These are phyloP conservation scores for Aspergillus ustus DNA, from an alignment of 2,329 filamentous ascomycete species.

Conservation along the genomic window DNA sequence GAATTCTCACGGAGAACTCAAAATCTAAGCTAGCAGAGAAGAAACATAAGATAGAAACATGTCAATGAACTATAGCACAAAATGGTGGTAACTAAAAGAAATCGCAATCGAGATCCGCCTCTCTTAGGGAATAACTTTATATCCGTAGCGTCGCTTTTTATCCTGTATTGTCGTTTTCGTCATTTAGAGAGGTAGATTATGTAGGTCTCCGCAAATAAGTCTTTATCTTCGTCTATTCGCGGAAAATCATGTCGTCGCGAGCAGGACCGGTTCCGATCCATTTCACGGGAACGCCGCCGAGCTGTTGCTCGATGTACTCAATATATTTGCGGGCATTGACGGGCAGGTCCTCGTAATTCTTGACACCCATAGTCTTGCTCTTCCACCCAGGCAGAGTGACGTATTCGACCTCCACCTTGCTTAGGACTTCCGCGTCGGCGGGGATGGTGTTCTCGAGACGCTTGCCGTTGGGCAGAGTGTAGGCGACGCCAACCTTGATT, in stretches of 20 bases:
- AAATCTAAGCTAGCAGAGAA: neutral
- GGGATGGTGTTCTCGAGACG: conserved; percentile 61
- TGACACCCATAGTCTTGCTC: conserved; percentile 61
- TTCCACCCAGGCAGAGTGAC: conserved; percentile 66
- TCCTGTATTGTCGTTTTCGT: neutral
- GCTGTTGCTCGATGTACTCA: conserved; percentile 63
- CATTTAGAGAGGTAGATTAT: neutral
- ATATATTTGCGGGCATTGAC: conserved; percentile 63
- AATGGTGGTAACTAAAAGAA: neutral
- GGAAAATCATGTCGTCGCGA: conserved; percentile 65
- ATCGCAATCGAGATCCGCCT: neutral
- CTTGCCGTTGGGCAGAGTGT: conserved; percentile 56
- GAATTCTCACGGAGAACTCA: neutral
- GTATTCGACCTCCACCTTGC: conserved; percentile 62
- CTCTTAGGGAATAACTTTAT: conserved; percentile 3
- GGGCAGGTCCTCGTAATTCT: conserved; percentile 62
- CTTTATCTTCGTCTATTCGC: conserved; percentile 29
- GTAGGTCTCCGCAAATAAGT: neutral
- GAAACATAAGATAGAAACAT: neutral
- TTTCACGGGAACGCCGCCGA: conserved; percentile 61
- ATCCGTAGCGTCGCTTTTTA: conserved; percentile 2
- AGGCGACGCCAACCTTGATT: conserved; percentile 64
- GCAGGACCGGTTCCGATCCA: conserved; percentile 68
- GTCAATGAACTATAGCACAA: neutral
- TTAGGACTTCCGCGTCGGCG: conserved; percentile 57